These are phyloP conservation scores for Plasmodium fragile DNA, from an alignment of 169 alveolate genomes.

Conservation along the genomic window DNA sequence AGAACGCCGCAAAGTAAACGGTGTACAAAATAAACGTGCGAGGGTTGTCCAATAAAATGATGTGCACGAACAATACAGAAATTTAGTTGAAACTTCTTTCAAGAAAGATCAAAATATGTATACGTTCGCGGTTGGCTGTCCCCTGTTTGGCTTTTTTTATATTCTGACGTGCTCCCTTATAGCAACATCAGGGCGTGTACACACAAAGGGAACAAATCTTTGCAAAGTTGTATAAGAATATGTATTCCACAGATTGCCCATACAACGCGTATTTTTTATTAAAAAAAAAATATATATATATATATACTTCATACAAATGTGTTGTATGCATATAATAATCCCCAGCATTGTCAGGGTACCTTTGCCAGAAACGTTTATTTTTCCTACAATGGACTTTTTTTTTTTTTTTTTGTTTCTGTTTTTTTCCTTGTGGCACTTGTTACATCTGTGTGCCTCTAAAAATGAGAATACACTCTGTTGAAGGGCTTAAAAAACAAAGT, in stretches of 20 bases:
- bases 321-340: slow-evolving; percentile 2
- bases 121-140: neutral
- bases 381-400: neutral
- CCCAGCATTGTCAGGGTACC: slow-evolving; percentile 1
- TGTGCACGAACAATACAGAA: neutral
- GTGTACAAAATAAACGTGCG: neutral
- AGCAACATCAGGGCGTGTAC: neutral
- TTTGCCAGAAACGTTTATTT: neutral
- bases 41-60: neutral
- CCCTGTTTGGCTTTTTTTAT: neutral
- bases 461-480: neutral
- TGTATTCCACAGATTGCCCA: neutral
- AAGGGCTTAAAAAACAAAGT: neutral
- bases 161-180: neutral
- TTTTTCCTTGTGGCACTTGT: neutral
- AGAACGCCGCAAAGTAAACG: neutral
- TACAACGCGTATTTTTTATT: neutral
- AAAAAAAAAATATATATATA: too few relatives aligned
- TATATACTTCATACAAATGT: neutral
- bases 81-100: neutral
- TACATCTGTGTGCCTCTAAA: neutral
- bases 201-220: neutral
- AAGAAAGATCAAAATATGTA: neutral
- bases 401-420: neutral
- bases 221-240: neutral